A percentile compares a stretch with the other conserved stretches of the same genome.
Evolutionary conservation across 2,329 filamentous ascomycete genomes (phyloP).

Genomic region (Sporothrix globosa): DNA sequence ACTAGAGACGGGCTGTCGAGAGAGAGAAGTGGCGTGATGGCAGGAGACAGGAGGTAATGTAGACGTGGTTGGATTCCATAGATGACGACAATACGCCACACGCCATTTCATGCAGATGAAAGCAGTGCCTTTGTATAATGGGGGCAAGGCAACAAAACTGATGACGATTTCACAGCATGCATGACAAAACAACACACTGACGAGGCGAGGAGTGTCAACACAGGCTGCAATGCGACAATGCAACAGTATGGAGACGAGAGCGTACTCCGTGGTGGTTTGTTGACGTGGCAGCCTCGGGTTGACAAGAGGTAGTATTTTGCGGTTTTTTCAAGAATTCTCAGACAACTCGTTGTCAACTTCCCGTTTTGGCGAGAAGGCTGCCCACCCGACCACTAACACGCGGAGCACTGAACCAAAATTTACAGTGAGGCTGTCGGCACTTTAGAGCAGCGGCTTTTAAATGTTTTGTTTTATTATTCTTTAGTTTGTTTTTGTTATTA

Average conservation of each 20-base stretch:
- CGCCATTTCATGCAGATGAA: background rate
- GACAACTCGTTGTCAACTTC: conserved; percentile 6
- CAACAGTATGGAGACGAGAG: background rate
- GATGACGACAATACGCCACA: background rate
- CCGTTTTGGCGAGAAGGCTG: conserved; percentile 20
- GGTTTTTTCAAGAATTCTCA: background rate
- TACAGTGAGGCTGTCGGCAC: background rate
- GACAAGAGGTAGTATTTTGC: background rate
- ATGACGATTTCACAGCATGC: background rate
- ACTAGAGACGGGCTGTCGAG: background rate
- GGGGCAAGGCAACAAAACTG: background rate
- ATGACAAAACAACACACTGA: background rate
- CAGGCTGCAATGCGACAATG: background rate
- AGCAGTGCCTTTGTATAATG: background rate
- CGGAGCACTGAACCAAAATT: background rate
- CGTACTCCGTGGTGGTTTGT: background rate
- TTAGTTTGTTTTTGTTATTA: background rate
- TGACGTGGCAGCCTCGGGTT: conserved; percentile 23
- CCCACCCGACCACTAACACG: conserved; percentile 1
- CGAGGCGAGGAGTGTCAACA: background rate
- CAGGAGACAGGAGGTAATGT: too few species aligned
- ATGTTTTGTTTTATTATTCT: background rate
- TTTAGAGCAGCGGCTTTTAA: too few species aligned
- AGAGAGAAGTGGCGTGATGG: conserved; percentile 11
- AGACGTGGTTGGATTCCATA: background rate